phyloP scores from a whole-genome alignment of 176 grass and related monocot genomes.

The Juncus effusus region DNA sequence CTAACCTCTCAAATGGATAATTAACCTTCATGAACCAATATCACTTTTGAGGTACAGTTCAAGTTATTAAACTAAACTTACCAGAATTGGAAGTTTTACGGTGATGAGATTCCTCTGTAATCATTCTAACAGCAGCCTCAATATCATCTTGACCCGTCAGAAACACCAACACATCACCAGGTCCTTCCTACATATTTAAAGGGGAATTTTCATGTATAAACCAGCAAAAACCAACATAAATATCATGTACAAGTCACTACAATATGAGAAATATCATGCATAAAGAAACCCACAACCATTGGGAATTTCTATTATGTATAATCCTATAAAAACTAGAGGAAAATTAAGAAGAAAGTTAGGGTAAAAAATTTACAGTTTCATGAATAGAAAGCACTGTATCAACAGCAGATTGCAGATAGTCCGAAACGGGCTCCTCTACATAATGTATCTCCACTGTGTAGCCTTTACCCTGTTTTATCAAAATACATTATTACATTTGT shows the following conservation, averaged over 20 bases:
- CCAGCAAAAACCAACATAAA: conserved; percentile 2
- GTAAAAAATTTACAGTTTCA: conserved; percentile 53
- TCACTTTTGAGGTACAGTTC: too few relatives aligned
- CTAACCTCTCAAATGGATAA: background rate
- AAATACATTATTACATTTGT: conserved; percentile 9
- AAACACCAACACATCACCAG: conserved; percentile 93
- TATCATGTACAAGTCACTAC: background rate
- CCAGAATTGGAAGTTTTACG: conserved; percentile 44
- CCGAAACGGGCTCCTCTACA: conserved; percentile 85
- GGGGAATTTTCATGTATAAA: background rate
- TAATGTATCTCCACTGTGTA: conserved; percentile 86
- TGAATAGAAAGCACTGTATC: conserved; percentile 73
- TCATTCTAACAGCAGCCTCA: conserved; percentile 66
- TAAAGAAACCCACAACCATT: too few relatives aligned
- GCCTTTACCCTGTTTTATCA: conserved; percentile 67
- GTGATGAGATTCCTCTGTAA: conserved; percentile 61
- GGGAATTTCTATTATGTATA: too few relatives aligned
- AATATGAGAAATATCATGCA: too few relatives aligned
- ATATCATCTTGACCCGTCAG: conserved; percentile 96
- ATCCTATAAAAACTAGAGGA: background rate
- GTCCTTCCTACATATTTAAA: conserved; percentile 51
- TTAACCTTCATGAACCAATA: conserved; percentile 19
- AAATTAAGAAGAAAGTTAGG: conserved; percentile 12
- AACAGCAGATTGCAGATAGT: conserved; percentile 76
- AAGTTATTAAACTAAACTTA: conserved; percentile 23